phyloP scores from a whole-genome alignment of 2,329 filamentous ascomycete genomes.

The Achaetomium macrosporum region DNA sequence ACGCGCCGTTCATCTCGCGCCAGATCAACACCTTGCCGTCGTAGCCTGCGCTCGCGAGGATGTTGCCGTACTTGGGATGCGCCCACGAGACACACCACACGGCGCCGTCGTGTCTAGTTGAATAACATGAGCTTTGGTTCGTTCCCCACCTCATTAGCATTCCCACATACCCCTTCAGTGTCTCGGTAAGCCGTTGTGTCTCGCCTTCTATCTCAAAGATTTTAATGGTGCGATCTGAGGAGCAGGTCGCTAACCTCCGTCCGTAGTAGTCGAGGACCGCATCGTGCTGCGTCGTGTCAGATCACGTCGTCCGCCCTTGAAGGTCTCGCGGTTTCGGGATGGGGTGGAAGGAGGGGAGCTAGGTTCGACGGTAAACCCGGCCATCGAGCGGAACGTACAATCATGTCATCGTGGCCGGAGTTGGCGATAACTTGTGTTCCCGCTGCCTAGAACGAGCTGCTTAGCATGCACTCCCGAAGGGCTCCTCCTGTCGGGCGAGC shows the following conservation, averaged over 20 bases:
- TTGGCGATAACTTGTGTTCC: slow-evolving; percentile 70
- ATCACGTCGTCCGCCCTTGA: neutral
- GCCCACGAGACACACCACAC: slow-evolving; percentile 99
- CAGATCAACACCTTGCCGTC: slow-evolving; percentile 98
- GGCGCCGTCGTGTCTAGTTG: slow-evolving; percentile 79
- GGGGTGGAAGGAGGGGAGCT: slow-evolving; percentile 2
- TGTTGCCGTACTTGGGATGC: slow-evolving; percentile 97
- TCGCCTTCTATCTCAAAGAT: slow-evolving; percentile 98
- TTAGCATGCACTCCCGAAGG: neutral
- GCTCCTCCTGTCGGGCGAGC: neutral
- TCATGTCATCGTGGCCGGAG: slow-evolving; percentile 97
- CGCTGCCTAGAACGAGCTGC: slow-evolving; percentile 29
- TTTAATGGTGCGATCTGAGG: slow-evolving; percentile 97
- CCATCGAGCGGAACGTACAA: slow-evolving; percentile 59
- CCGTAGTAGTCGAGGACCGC: slow-evolving; percentile 98
- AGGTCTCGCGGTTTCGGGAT: neutral
- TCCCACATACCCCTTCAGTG: slow-evolving; percentile 75
- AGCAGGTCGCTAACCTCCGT: slow-evolving; percentile 90
- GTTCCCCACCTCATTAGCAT: slow-evolving; percentile 2
- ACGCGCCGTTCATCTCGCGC: slow-evolving; percentile 74
- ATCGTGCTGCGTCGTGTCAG: slow-evolving; percentile 63
- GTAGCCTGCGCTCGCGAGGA: slow-evolving; percentile 90
- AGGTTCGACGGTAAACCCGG: too few relatives aligned
- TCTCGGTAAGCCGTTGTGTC: slow-evolving; percentile 82
- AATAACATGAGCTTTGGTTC: slow-evolving; percentile 8